phyloP scores from a whole-genome alignment of 768 basidiomycete genomes.

The Crassisporium funariophilum region DNA sequence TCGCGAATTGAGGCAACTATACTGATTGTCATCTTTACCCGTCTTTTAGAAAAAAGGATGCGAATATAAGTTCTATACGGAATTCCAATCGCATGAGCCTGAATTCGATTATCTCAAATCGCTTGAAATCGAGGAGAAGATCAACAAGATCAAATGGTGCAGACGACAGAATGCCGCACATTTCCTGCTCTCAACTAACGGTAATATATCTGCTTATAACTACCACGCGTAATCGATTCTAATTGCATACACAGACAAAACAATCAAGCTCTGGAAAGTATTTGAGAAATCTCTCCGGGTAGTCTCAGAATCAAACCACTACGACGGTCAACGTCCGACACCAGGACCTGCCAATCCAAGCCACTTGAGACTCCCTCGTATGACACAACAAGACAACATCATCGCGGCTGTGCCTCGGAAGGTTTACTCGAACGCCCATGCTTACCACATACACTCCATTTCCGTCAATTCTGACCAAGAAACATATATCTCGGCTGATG shows the following conservation, averaged over 20 bases:
- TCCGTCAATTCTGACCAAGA: constrained; percentile 99
- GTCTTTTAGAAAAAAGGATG: constrained; percentile 93
- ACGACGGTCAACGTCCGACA: constrained; percentile 72
- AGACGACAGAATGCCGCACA: constrained; percentile 97
- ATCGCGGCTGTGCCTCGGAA: constrained; percentile 98
- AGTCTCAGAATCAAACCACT: constrained; percentile 95
- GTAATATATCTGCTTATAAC: constrained; percentile 47
- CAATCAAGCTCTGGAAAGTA: constrained; percentile 99
- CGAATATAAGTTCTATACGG: constrained; percentile 99
- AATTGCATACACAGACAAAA: constrained; percentile 75
- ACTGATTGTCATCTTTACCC: constrained; percentile 17
- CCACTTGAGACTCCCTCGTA: constrained; percentile 85
- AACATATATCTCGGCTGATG: constrained; percentile 99
- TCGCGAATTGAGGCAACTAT: constrained; percentile 23
- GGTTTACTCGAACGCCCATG: constrained; percentile 98
- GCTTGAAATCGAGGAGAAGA: constrained; percentile 99
- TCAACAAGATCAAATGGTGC: constrained; percentile 99
- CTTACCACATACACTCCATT: constrained; percentile 99
- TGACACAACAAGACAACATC: constrained; percentile 95
- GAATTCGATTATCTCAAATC: constrained; percentile 99
- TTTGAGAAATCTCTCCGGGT: constrained; percentile 97
- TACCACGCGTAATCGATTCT: no score
- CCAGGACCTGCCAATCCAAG: constrained; percentile 58
- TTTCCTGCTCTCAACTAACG: constrained; percentile 96
- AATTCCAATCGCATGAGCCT: constrained; percentile 99